Conservation (phyloP, 1,284 basidiomycete genomes). For the Vanrija pseudolonga region DNA sequence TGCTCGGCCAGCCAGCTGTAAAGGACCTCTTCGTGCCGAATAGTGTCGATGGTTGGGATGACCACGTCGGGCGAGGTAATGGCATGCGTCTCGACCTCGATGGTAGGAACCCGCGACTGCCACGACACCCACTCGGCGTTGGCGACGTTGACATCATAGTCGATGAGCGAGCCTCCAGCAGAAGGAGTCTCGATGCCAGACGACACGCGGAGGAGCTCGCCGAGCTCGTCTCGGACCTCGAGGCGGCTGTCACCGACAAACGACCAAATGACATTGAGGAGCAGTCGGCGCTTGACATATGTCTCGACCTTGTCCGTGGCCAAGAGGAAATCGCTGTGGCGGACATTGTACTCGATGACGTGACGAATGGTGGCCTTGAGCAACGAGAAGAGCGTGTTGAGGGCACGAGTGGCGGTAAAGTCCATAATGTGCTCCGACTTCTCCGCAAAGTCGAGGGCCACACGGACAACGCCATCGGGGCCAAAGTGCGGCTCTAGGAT, state of each 20-base stretch:
- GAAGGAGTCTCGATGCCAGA: conserved; percentile 88
- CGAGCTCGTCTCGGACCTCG: conserved; percentile 83
- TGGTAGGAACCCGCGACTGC: conserved; percentile 85
- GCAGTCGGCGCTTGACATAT: conserved; percentile 84
- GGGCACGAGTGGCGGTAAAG: conserved; percentile 84
- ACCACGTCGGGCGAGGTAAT: conserved; percentile 95
- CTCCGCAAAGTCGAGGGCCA: conserved; percentile 73
- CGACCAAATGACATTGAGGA: conserved; percentile 94
- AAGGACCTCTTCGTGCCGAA: conserved; percentile 96
- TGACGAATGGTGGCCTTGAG: conserved; percentile 95
- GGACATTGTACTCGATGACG: conserved; percentile 88
- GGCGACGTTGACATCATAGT: conserved; percentile 87
- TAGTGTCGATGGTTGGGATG: conserved; percentile 96
- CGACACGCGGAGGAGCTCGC: conserved; percentile 77
- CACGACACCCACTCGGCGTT: conserved; percentile 87
- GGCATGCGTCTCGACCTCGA: conserved; percentile 95
- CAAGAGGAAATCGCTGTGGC: conserved; percentile 93
- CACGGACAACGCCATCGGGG: conserved; percentile 73
- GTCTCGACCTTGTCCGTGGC: conserved; percentile 76
- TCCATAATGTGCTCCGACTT: conserved; percentile 97
- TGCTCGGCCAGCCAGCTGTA: conserved; percentile 99
- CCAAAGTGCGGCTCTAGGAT: conserved; percentile 80
- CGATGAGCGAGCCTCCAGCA: conserved; percentile 82
- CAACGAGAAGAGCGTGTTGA: conserved; percentile 94
- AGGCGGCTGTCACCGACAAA: conserved; percentile 94